Conservation (phyloP, 2,329 filamentous ascomycete genomes). For the Berkeleyomyces basicola region DNA sequence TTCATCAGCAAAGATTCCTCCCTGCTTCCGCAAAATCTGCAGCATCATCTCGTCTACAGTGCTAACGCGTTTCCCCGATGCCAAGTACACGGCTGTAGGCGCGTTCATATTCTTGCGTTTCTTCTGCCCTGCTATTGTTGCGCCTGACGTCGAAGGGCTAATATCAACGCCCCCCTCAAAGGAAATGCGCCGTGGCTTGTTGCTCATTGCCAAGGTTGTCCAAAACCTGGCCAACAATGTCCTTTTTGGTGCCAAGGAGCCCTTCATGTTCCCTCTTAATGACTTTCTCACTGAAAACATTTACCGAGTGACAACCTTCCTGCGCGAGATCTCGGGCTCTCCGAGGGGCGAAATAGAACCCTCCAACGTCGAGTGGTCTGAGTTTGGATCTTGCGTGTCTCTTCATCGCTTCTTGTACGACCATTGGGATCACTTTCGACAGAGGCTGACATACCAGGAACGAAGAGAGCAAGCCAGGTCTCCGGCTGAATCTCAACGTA, state of each 20-base stretch:
- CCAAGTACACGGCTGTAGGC: conserved; percentile 55
- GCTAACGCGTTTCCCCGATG: conserved; percentile 45
- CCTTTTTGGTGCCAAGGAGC: conserved; percentile 53
- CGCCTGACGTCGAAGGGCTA: conserved; percentile 51
- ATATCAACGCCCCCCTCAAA: conserved; percentile 44
- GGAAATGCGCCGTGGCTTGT: conserved; percentile 49
- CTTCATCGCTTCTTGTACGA: conserved; percentile 54
- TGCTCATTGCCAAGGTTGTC: conserved; percentile 54
- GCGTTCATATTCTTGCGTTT: conserved; percentile 57
- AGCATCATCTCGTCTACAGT: conserved; percentile 51
- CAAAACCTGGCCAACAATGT: conserved; percentile 59
- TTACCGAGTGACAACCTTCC: conserved; percentile 47
- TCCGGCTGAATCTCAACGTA: conserved; percentile 34
- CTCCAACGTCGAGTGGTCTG: conserved; percentile 35
- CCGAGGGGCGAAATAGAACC: conserved; percentile 29
- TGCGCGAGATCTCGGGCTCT: conserved; percentile 48
- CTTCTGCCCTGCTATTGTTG: conserved; percentile 57
- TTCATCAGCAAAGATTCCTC: conserved; percentile 43
- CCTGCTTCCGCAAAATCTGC: conserved; percentile 50
- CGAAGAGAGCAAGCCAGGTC: conserved; percentile 39
- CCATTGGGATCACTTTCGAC: conserved; percentile 53
- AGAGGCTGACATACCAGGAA: conserved; percentile 44
- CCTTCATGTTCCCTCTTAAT: conserved; percentile 56
- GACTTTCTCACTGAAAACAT: conserved; percentile 53
- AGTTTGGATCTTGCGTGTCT: conserved; percentile 55